These are phyloP conservation scores for Mesembryanthemum crystallinum DNA, from an alignment of 148 eudicot genomes.

Conservation along the genomic window DNA sequence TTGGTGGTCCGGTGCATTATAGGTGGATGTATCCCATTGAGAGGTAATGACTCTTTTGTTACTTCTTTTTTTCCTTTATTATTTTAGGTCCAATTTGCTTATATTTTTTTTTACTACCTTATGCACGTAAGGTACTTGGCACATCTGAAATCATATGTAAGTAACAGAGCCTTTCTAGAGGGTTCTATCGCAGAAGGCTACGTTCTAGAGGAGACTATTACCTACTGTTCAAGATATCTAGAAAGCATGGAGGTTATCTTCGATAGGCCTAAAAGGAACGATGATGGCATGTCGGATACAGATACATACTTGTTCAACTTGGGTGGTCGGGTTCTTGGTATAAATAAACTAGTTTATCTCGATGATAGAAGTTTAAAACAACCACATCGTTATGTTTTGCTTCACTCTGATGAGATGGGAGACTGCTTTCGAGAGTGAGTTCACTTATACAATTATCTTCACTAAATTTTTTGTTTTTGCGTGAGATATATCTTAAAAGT, in stretches of 20 bases:
- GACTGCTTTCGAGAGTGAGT: background rate
- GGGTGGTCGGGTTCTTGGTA: constrained; percentile 1
- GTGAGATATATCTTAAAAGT: background rate
- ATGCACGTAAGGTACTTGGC: background rate
- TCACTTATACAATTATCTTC: background rate
- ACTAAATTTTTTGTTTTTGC: background rate
- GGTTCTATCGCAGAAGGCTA: constrained; percentile 16
- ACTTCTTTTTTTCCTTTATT: too few species aligned
- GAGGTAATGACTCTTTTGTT: background rate
- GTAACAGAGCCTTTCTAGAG: constrained; percentile 10
- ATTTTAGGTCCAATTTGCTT: background rate
- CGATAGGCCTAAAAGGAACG: background rate
- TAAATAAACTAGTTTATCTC: background rate
- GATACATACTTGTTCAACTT: background rate
- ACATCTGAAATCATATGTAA: background rate
- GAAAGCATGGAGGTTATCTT: constrained; percentile 7
- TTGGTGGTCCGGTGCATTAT: constrained; percentile 7
- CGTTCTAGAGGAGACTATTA: constrained; percentile 2
- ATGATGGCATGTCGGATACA: background rate
- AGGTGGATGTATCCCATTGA: constrained; percentile 24
- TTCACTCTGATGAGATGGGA: constrained; percentile 7
- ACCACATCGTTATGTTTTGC: constrained; percentile 19
- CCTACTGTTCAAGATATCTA: constrained; percentile 2
- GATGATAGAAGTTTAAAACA: constrained; percentile 9
- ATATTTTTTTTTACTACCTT: too few species aligned